Evolutionary conservation across 305 asterid genomes (phyloP).

Genomic region (Caryopteris hybrid): DNA sequence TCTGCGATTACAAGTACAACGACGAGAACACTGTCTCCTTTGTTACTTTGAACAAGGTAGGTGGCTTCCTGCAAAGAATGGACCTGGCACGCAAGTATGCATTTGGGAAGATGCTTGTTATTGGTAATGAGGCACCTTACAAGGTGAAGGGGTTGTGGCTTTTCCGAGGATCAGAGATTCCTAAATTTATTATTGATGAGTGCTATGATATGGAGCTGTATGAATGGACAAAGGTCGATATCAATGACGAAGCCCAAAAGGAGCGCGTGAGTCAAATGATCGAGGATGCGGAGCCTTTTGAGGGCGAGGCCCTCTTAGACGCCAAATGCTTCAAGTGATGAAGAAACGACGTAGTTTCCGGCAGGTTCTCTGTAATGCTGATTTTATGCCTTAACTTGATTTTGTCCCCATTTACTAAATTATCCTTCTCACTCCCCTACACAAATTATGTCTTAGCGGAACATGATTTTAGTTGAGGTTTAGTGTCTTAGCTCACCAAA

Average conservation of each 20-base stretch:
- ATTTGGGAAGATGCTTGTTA: constrained; percentile 83
- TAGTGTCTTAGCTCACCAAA: too few relatives aligned
- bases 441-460: background rate
- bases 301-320: constrained; percentile 77
- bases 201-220: constrained; percentile 88
- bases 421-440: background rate
- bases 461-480: too few relatives aligned
- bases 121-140: constrained; percentile 62
- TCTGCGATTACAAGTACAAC: constrained; percentile 86
- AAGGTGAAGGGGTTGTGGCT: constrained; percentile 98
- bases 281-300: constrained; percentile 91
- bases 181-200: constrained; percentile 73
- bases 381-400: background rate
- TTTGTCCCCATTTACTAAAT: background rate
- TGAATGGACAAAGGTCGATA: constrained; percentile 79
- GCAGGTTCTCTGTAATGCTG: background rate
- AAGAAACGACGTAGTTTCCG: background rate
- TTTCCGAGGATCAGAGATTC: constrained; percentile 90
- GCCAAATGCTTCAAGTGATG: constrained; percentile 91
- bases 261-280: constrained; percentile 89
- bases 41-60: constrained; percentile 83
- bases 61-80: constrained; percentile 90
- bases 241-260: constrained; percentile 80
- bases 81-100: constrained; percentile 92
- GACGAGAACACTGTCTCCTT: constrained; percentile 81